phyloP scores from a whole-genome alignment of 805 yeast genomes.

The Ogataea minuta region DNA sequence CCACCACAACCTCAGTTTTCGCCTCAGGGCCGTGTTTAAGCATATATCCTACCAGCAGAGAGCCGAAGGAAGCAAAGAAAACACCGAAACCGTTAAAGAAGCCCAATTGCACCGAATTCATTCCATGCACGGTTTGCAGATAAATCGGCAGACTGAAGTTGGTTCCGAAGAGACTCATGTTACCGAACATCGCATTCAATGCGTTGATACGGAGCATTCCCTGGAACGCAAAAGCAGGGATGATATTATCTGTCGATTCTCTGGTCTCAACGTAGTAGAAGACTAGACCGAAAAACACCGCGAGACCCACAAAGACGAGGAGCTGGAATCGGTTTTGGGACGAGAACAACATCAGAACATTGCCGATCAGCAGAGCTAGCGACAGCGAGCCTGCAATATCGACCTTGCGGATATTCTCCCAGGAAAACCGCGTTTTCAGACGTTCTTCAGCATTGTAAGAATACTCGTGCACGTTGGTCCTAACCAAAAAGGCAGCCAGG shows the following conservation, averaged over 20 bases:
- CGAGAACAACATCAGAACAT: conserved; percentile 36
- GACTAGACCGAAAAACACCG: conserved; percentile 14
- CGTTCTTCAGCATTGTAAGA: conserved; percentile 24
- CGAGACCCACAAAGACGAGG: conserved; percentile 13
- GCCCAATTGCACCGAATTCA: conserved; percentile 39
- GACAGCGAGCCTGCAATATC: conserved; percentile 42
- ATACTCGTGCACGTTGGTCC: conserved; percentile 35
- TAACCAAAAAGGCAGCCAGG: conserved; percentile 27
- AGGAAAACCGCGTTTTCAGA: conserved; percentile 30
- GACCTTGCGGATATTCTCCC: conserved; percentile 35
- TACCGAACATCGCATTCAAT: conserved; percentile 36
- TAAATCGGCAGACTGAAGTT: conserved; percentile 41
- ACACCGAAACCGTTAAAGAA: conserved; percentile 41
- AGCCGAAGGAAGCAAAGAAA: conserved; percentile 38
- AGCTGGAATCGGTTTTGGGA: conserved; percentile 15
- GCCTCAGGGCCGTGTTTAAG: conserved; percentile 27
- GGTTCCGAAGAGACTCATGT: conserved; percentile 36
- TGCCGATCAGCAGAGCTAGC: conserved; percentile 34
- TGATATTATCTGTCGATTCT: conserved; percentile 37
- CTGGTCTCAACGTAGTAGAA: conserved; percentile 36
- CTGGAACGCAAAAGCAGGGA: conserved; percentile 39
- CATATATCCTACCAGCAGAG: conserved; percentile 37
- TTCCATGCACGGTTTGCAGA: conserved; percentile 42
- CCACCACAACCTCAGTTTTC: conserved; percentile 19
- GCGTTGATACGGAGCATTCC: conserved; percentile 41